Evolutionary conservation across 768 basidiomycete species (phyloP), one percentile per base, ranked within the genome.

Genomic region (Podaxis sp.): DNA sequence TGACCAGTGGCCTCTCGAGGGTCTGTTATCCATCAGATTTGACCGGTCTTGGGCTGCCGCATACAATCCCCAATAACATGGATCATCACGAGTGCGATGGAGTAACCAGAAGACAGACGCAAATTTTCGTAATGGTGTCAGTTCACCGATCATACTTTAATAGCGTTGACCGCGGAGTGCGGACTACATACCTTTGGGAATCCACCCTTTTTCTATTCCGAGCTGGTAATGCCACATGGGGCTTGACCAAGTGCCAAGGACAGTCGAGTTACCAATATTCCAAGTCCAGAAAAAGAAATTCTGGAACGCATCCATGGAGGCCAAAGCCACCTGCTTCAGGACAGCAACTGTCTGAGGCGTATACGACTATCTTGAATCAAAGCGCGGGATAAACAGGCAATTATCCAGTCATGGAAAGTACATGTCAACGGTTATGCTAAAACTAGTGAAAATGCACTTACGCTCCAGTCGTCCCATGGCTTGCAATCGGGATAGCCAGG

Each of bases 211-310:
- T 67, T 90, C 79, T 58, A 93, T 75, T n/a, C 94, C 94, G 38
- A 95, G 86, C 68, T 84, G 79, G 76, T 96, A 97, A 57, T 91
- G 86, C 94, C 95, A 96, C 64, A 89, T 82, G 7, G 92, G 91
- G 25, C 82, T 75, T 48, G 88, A 85, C 11, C 90, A 85, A 28
- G 82, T 86, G 32, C 86, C 86, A 46, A 83, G 79, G 1, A 73
- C 70, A 3, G 86, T 83, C n/a, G 91, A 93, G 69, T 89, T 87
- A 54, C 93, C 91, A 61, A 95, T 93, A 73, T 93, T 93, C 91
- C 92, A 96, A 0, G 91, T 94, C 94, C 94, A 97, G 80, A 93
- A 95, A 80, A 95, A 96, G 81, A 83, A 95, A 72, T 95, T 89
- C 78, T 93, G 88, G 21, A 95, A 78, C 25, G 93, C 88, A 66